Conservation (phyloP, 352 stramenopile genomes). For the Phytophthora colocasiae region DNA sequence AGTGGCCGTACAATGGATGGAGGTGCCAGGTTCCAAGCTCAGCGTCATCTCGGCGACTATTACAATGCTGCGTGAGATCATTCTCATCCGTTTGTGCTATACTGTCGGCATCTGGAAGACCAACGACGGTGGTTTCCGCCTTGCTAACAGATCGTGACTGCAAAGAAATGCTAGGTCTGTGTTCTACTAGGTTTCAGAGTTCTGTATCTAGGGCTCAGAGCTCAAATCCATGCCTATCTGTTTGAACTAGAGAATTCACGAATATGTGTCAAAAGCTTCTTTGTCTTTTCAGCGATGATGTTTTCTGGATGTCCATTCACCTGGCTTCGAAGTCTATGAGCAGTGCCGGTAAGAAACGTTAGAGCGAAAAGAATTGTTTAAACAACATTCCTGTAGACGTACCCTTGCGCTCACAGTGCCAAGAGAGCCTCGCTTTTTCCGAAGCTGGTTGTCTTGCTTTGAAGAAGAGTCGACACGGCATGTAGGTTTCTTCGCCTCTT, state of each 20-base stretch:
- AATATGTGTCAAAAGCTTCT: neutral
- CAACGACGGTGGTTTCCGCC: constrained; percentile 71
- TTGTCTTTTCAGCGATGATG: neutral
- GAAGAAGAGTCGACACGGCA: neutral
- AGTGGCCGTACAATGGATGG: constrained; percentile 92
- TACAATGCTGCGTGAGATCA: constrained; percentile 93
- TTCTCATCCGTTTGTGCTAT: constrained; percentile 92
- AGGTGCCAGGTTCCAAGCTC: constrained; percentile 92
- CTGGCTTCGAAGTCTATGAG: constrained; percentile 12
- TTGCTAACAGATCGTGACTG: constrained; percentile 40
- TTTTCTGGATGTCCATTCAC: constrained; percentile 18
- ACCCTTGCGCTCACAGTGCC: constrained; percentile 34
- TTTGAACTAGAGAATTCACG: constrained; percentile 4
- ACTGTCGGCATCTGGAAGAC: constrained; percentile 88
- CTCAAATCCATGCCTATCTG: constrained; percentile 22
- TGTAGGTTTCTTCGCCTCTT: constrained; percentile 14
- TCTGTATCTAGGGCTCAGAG: constrained; percentile 16
- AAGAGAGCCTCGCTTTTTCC: constrained; percentile 27
- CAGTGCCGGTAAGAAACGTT: neutral
- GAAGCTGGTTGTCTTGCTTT: constrained; percentile 3
- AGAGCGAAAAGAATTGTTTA: neutral
- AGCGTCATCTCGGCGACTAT: constrained; percentile 89
- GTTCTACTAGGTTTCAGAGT: constrained; percentile 15
- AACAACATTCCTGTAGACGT: constrained; percentile 1
- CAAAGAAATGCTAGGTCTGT: constrained; percentile 24